Evolutionary conservation across 2,329 filamentous ascomycete species (phyloP).

Genomic region (Trichoderma sp.): DNA sequence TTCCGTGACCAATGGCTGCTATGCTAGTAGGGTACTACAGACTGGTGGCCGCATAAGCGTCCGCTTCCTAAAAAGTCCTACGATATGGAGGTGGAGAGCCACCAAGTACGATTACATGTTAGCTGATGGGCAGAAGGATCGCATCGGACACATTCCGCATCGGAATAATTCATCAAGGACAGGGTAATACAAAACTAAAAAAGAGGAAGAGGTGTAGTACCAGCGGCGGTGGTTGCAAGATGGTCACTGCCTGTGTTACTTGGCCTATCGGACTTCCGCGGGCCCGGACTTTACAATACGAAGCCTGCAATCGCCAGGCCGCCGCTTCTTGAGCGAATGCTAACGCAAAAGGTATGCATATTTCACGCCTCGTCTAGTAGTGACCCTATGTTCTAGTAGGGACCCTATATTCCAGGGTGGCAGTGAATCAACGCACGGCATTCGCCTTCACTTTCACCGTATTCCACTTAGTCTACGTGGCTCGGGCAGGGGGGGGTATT

Average conservation of each 20-base stretch:
- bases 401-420: neutral
- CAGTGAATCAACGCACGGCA: neutral
- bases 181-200: neutral
- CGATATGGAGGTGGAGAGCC: neutral
- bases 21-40: neutral
- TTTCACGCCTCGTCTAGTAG: neutral
- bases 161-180: neutral
- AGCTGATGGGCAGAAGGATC: neutral
- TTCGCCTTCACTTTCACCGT: neutral
- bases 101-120: neutral
- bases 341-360: constrained; percentile 16
- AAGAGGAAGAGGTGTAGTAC: neutral
- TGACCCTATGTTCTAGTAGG: neutral
- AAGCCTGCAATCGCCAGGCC: neutral
- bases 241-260: neutral
- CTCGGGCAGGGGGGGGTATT: neutral
- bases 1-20: neutral
- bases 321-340: neutral
- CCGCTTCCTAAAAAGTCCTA: constrained; percentile 3
- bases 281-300: neutral
- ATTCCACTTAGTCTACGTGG: neutral
- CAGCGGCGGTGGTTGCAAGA: neutral
- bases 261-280: neutral
- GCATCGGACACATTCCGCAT: neutral
- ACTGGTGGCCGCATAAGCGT: constrained; percentile 4